phyloP scores from a whole-genome alignment of 345 rosid species.

The Angophora floribunda region DNA sequence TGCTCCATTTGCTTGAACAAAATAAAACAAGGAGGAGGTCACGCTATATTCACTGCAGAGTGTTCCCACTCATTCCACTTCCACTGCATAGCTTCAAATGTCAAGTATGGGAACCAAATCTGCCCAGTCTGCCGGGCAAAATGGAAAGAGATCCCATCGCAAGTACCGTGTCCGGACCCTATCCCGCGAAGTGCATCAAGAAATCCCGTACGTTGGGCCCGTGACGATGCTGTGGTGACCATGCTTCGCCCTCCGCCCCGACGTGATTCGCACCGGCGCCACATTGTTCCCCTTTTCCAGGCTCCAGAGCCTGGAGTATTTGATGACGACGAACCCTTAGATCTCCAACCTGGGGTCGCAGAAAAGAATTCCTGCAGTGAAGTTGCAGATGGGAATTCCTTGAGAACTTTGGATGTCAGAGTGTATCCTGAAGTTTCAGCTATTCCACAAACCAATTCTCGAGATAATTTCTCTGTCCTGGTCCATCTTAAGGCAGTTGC shows the following conservation, averaged over 20 bases:
- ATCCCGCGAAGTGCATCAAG: conserved; percentile 21
- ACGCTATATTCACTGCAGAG: conserved; percentile 89
- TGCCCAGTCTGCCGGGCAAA: conserved; percentile 89
- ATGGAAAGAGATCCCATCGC: conserved; percentile 92
- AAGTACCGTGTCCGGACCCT: conserved; percentile 44
- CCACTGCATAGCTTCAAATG: conserved; percentile 87
- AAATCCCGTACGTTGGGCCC: conserved; percentile 31
- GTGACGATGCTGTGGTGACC: conserved; percentile 44
- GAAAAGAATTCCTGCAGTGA: conserved; percentile 22
- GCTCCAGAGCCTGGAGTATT: conserved; percentile 64
- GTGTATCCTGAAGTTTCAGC: conserved; percentile 72
- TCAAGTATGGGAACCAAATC: conserved; percentile 72
- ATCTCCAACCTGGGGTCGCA: conserved; percentile 25
- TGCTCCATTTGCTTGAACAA: conserved; percentile 86
- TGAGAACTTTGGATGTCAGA: conserved; percentile 43
- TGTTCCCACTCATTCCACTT: conserved; percentile 96
- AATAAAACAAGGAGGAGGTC: conserved; percentile 86
- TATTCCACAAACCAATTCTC: conserved; percentile 30
- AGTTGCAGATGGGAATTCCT: conserved; percentile 9
- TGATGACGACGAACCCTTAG: conserved; percentile 70
- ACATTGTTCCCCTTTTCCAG: conserved; percentile 40
- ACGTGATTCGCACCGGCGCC: conserved; percentile 39
- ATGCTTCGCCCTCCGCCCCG: conserved; percentile 48
- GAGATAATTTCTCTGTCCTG: conserved; percentile 58
- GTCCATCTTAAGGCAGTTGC: conserved; percentile 80